A percentile compares a stretch with the other conserved stretches of the same genome.
Evolutionary conservation across 2,329 filamentous ascomycete genomes (phyloP).

Genomic region (Biscogniauxia sp.): DNA sequence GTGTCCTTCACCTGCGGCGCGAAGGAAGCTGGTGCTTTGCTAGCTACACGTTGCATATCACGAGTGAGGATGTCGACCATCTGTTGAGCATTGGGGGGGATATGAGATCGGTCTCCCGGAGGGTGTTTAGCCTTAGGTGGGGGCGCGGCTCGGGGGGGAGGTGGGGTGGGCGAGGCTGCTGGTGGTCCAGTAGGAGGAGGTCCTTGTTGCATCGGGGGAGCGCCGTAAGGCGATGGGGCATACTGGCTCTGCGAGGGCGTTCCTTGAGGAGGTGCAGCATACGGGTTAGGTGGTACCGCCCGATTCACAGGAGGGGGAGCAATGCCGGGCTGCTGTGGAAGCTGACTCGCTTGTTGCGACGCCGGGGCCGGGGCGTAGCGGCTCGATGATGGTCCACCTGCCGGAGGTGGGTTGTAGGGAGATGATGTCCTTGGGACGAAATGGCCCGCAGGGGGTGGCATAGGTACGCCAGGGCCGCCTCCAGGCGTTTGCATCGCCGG

Average conservation of each 20-base stretch:
- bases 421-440: constrained; percentile 70
- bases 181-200: constrained; percentile 37
- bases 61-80: constrained; percentile 77
- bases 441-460: constrained; percentile 48
- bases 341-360: constrained; percentile 49
- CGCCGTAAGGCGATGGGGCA: constrained; percentile 54
- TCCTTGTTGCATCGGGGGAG: constrained; percentile 38
- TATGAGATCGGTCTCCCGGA: constrained; percentile 85
- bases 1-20: constrained; percentile 89
- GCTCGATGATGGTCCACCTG: constrained; percentile 66
- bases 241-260: constrained; percentile 54
- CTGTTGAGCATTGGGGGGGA: constrained; percentile 71
- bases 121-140: constrained; percentile 67
- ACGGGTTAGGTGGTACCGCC: constrained; percentile 46
- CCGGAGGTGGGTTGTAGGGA: constrained; percentile 80
- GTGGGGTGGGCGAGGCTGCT: constrained; percentile 40
- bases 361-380: constrained; percentile 71
- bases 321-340: constrained; percentile 33
- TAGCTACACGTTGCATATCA: constrained; percentile 86
- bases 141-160: constrained; percentile 46
- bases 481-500: constrained; percentile 40
- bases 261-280: constrained; percentile 48
- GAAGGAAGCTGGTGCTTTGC: constrained; percentile 82
- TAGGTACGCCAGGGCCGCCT: constrained; percentile 27
- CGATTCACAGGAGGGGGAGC: constrained; percentile 38